Evolutionary conservation across 768 basidiomycete genomes (phyloP), one percentile per base, ranked within the genome.

Genomic region (Leccinum longicurvipes): DNA sequence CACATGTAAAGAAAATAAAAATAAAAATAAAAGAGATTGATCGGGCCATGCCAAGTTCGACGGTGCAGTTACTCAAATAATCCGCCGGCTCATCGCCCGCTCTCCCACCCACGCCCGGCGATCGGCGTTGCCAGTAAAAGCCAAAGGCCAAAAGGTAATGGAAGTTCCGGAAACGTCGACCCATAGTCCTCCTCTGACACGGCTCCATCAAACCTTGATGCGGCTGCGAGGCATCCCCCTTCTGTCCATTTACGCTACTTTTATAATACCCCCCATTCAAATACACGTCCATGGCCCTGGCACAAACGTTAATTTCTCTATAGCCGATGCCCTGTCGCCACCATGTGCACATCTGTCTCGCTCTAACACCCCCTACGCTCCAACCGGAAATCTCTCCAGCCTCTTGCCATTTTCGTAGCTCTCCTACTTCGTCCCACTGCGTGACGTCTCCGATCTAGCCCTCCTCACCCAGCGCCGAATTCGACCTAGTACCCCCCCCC

Each of bases 191-290:
- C 34, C 42, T 53, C 51, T 47, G 29, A 24, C 31, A n/a, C 17
- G 29, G 36, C 29, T 34, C 48, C 62, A 64, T 69, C 67, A 67
- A 69, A 67, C 62, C 67, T 68, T 67, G 63, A 65, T 54, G 39
- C 39, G 39, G 50, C 46, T 57, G 56, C 55, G 54, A 54, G 60
- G 53, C 54, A 27, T 31, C 41, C 25, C 53, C 10, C 23, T 53
- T 29, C 45, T 44, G 48, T 55, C 28, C 44, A 46, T 41, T 57
- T 53, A 55, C 42, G 60, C 53, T 54, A 55, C 27, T 39, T 44
- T 52, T 49, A 46, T 46, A 45, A 50, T 54, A 5, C 39, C 4
- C 41, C 7, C 42, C 55, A 50, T 52, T 58, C 55, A 50, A 57
- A 15, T 45, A 53, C 47, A 31, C 12, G 21, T 39, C 41, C 47